Base-by-base conservation (phyloP, 208 protist genomes). In the Leishmania tarentolae region DNA sequence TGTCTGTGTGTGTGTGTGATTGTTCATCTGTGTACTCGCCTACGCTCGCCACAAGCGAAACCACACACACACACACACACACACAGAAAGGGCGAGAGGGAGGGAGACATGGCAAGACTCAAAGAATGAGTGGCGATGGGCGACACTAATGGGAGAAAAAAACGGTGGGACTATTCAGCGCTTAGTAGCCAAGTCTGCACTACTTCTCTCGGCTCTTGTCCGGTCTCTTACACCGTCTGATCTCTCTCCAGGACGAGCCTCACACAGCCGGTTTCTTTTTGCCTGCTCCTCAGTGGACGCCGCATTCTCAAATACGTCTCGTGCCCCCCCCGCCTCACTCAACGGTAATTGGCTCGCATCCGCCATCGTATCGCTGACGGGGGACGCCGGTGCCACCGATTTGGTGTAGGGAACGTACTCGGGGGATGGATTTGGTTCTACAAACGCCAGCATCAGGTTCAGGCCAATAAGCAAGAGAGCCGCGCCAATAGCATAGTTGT, bases 341-440 rank as follows among this genome's bases (percentile, higher is more conserved):
- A n/a, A 52, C n/a, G 46, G 44, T 28, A 47, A 17, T 13, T 57
- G 28, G 35, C 0, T 31, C 31, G 72, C 61, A 5, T 46, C 46
- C 6, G n/a, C 8, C 31, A 7, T 35, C 50, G 35, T n/a, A 76
- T 65, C 24, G 50, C n/a, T 65, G 19, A 4, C 57, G 8, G 19
- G 21, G 40, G 46, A n/a, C 2, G 37, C 44, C 19, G 75, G n/a
- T 6, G 61, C 70, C 19, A 47, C 40, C 21, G 77, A 47, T 40
- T 86, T 80, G 24, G 73, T 84, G 76, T 94, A 95, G 17, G 93
- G 91, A 21, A 90, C 87, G 66, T 96, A 96, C 81, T 91, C 86
- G 13, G 93, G 91, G 5, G 90, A 88, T 19, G 91, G 90, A 47
- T 87, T 85, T 5, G 93, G 91, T 81, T 89, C 80, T 42, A 92